These are phyloP conservation scores for Arctium lappa DNA, from an alignment of 129 eudicot species.

Conservation along the genomic window DNA sequence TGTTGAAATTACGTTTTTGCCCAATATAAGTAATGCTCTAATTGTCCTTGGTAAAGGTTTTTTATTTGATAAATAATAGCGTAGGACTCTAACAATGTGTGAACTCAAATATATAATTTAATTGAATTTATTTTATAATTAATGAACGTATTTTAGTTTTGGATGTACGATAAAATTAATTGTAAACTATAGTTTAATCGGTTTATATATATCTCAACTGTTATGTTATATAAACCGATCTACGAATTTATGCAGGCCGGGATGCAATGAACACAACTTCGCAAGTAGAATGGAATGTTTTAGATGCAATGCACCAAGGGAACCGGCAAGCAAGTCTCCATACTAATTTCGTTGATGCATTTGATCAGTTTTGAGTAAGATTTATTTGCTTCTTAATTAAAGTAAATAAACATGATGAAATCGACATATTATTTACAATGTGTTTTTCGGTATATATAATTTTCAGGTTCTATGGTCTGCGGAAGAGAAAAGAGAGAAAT, in stretches of 20 bases:
- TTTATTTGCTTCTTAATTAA: not conserved
- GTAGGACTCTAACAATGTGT: not conserved
- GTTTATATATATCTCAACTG: not conserved
- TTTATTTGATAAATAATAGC: too few relatives aligned
- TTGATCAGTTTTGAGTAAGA: not conserved
- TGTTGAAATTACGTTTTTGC: not conserved
- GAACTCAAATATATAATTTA: too few relatives aligned
- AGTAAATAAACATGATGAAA: not conserved
- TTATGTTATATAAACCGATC: not conserved
- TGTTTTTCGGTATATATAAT: not conserved
- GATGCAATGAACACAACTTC: constrained; percentile 94
- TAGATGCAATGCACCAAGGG: constrained; percentile 96
- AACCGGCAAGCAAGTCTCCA: constrained; percentile 60
- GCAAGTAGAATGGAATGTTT: constrained; percentile 95
- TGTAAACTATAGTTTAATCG: too few relatives aligned
- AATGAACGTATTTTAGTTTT: too few relatives aligned
- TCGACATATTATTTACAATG: not conserved
- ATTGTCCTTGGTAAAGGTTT: too few relatives aligned
- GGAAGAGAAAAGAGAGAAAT: not conserved
- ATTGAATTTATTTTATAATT: too few relatives aligned
- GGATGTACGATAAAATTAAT: too few relatives aligned
- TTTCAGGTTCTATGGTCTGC: not conserved
- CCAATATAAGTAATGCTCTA: not conserved
- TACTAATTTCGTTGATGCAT: constrained; percentile 16
- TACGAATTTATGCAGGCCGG: constrained; percentile 43